phyloP scores from a whole-genome alignment of 2,329 filamentous ascomycete genomes.

The Diplodia sapinea region DNA sequence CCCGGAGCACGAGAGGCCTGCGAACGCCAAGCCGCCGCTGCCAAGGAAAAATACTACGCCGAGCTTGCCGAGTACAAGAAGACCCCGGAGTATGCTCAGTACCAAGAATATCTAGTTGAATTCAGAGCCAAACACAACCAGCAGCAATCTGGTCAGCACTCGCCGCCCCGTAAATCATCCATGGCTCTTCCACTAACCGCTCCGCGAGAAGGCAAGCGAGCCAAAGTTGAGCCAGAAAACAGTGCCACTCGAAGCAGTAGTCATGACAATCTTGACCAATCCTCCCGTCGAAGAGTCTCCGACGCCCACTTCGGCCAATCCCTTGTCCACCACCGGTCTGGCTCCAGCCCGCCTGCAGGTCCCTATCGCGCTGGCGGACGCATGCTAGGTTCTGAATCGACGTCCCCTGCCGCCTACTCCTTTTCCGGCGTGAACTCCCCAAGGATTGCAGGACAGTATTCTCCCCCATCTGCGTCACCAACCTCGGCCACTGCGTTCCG shows the following conservation, averaged over 20 bases:
- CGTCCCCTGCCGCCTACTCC: conserved; percentile 42
- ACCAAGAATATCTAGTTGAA: conserved; percentile 74
- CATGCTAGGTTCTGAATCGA: conserved; percentile 41
- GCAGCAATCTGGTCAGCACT: conserved; percentile 44
- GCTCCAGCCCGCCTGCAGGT: conserved; percentile 41
- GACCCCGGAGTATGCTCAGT: conserved; percentile 70
- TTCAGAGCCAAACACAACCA: conserved; percentile 73
- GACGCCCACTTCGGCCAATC: conserved; percentile 38
- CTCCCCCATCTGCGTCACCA: conserved; percentile 45
- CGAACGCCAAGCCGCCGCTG: conserved; percentile 72
- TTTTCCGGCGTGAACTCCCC: conserved; percentile 45
- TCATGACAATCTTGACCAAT: conserved; percentile 41
- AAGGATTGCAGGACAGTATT: conserved; percentile 43
- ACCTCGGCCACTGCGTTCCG: conserved; percentile 39
- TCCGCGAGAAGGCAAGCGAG: conserved; percentile 50
- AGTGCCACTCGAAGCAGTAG: conserved; percentile 42
- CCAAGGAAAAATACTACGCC: conserved; percentile 79
- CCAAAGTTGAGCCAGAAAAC: conserved; percentile 50
- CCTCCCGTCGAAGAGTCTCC: conserved; percentile 40
- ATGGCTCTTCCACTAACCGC: neutral
- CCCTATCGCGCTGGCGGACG: conserved; percentile 40
- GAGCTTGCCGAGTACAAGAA: conserved; percentile 78
- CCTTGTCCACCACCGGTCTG: conserved; percentile 36
- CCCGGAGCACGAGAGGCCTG: conserved; percentile 72
- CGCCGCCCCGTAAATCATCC: neutral